Evolutionary conservation across 164 flowering plant species (phyloP), one percentile per base, ranked within the genome.

Genomic region (Aristolochia contorta): DNA sequence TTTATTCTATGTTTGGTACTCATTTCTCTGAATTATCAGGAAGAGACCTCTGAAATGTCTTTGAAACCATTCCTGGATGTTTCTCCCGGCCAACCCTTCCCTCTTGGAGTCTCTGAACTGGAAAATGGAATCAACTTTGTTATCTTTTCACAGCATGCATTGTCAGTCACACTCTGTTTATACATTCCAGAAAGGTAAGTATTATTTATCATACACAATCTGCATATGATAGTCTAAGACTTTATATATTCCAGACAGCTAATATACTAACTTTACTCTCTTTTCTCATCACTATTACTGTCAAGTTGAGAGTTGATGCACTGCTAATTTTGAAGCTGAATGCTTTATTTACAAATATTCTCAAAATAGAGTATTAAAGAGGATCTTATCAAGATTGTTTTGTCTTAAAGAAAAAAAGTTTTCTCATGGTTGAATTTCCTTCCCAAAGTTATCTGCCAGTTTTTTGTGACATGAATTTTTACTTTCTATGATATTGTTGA

Each of bases 41-140:
- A 78, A 73, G 86, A 82, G 73, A 79, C 68, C 27, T 65, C 82
- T 27, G 59, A 64, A 68, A 61, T 65, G 69, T 27, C 72, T 49
- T 82, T 74, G 61, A 61, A 66, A 37, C 67, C 72, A 27, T 19
- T 70, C 8, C 62, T 79, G 47, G 78, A 76, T 76, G 72, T 71
- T 55, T 81, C 74, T 54, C 84, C 89, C 20, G 99, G 99, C 25
- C 86, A 80, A 67, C 79, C 91, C 32, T 78, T 66, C 80, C 99
- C 99, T 30, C 68, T 93, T 19, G 99, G 99, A 60, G 91, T 77
- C 16, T 86, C 96, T 9, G 83, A 83, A 75, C 71, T 79, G 54
- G 96, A 89, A 59, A 82, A 57, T 61, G 96, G 96, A 59, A 80
- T 83, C 54, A 93, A 93, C 65, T 93, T 93, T 70, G 82, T 97